Evolutionary conservation across 345 rosid species (phyloP).

Genomic region (Combretum micranthum): DNA sequence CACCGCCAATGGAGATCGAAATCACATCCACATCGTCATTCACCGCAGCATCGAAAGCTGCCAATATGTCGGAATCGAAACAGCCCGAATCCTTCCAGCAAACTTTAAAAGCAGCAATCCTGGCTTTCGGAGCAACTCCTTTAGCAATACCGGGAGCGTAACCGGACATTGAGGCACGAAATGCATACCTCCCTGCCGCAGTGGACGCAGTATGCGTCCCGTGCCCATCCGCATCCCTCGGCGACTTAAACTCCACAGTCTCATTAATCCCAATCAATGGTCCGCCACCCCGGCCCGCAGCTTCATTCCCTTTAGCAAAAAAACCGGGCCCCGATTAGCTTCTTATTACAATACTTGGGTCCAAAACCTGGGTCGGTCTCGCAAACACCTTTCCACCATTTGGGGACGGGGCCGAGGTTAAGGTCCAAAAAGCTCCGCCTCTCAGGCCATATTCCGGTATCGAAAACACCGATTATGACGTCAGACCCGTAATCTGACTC

Average conservation of each 20-base stretch:
- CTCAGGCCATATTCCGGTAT: slow-evolving; percentile 86
- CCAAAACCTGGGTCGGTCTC: slow-evolving; percentile 41
- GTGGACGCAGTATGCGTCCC: slow-evolving; percentile 87
- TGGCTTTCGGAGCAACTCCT: slow-evolving; percentile 82
- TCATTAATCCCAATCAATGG: slow-evolving; percentile 52
- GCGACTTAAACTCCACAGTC: slow-evolving; percentile 68
- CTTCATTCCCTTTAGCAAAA: slow-evolving; percentile 77
- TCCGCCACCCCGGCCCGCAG: slow-evolving; percentile 33
- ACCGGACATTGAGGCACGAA: slow-evolving; percentile 66
- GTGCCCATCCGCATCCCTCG: slow-evolving; percentile 85
- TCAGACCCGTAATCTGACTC: slow-evolving; percentile 89
- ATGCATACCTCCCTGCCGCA: slow-evolving; percentile 60
- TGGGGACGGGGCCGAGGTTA: slow-evolving; percentile 68
- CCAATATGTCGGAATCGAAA: slow-evolving; percentile 76
- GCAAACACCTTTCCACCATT: slow-evolving; percentile 74
- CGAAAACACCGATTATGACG: slow-evolving; percentile 67
- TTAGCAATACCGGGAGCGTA: slow-evolving; percentile 73
- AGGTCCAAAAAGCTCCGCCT: slow-evolving; percentile 70
- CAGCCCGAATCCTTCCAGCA: slow-evolving; percentile 87
- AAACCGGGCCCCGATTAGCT: slow-evolving; percentile 73
- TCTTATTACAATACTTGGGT: slow-evolving; percentile 44
- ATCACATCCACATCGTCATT: slow-evolving; percentile 68
- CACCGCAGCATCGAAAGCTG: slow-evolving; percentile 58
- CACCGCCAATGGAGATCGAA: slow-evolving; percentile 73
- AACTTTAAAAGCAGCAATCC: slow-evolving; percentile 66